Evolutionary conservation across 2,329 filamentous ascomycete species (phyloP), one percentile per base, ranked within the genome.

Genomic region (Neonectria coccinea): DNA sequence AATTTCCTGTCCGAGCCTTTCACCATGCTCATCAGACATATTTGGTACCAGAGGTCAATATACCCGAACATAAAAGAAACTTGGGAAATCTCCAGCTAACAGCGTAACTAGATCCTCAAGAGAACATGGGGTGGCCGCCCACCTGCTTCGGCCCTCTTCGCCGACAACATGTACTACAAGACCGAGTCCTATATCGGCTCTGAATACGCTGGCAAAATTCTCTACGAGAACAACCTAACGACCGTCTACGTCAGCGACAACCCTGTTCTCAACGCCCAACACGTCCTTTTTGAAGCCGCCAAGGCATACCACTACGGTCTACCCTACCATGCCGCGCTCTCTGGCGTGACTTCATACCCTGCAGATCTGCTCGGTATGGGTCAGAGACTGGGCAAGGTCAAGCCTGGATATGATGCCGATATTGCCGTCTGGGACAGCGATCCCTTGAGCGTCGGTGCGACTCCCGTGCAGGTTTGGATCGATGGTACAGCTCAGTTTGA

Each of bases 131-230:
- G 86, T 14, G 83, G 81, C 12, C 81, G 81, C 0, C 76, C 85
- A 16, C 86, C 85, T n/a, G 85, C 83, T 4, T 85, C 82, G 16
- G 89, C 86, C n/a, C 79, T 91, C 4, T 92, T 92, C 70, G 89
- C 90, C 10, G 89, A 92, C 72, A 91, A 89, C 74, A 91, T 91
- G 87, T 90, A 86, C 75, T 92, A 91, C 83, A 91, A 92, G 77
- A 82, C 85, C 1, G 90, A 92, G 77, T 80, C 89, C 0, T 91
- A 89, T 69, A 80, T 86, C 5, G 89, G 85, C 0, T 90, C 88
- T 11, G 88, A 91, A 74, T 86, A 86, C 64, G 89, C 89, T 2
- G 89, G 89, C 27, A 91, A 90, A 73, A 82, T 88, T 4, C 82
- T 92, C 0, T 88, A 88, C 68, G 89, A 91, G 22, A 83, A 86